phyloP scores from a whole-genome alignment of 208 protist species.

The Naegleria gruberi region DNA sequence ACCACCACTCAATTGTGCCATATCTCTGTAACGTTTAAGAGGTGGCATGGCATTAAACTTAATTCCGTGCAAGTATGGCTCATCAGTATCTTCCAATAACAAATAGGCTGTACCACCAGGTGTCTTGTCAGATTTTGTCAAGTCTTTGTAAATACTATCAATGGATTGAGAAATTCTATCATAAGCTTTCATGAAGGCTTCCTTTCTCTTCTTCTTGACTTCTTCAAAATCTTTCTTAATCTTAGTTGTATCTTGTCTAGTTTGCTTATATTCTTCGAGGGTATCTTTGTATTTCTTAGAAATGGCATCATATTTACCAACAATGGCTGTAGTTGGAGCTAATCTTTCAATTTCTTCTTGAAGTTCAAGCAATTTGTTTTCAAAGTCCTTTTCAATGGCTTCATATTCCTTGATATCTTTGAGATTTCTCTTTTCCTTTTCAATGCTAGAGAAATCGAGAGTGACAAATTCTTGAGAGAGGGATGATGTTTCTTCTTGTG shows the following conservation, averaged over 20 bases:
- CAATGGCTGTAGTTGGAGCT: conserved; percentile 67
- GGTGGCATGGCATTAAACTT: conserved; percentile 93
- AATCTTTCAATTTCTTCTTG: conserved; percentile 60
- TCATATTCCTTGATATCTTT: conserved; percentile 47
- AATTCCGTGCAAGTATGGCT: conserved; percentile 90
- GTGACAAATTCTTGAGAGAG: conserved; percentile 33
- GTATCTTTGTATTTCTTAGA: conserved; percentile 61
- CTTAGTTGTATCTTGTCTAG: conserved; percentile 55
- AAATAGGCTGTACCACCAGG: conserved; percentile 83
- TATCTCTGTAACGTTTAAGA: conserved; percentile 90
- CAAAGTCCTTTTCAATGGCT: conserved; percentile 54
- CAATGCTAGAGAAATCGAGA: conserved; percentile 62
- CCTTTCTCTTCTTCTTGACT: conserved; percentile 70
- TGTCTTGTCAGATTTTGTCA: conserved; percentile 71
- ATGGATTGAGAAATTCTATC: conserved; percentile 75
- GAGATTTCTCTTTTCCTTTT: conserved; percentile 44
- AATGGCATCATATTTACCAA: conserved; percentile 51
- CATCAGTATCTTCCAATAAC: conserved; percentile 81
- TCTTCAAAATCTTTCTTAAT: conserved; percentile 63
- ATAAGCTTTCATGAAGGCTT: conserved; percentile 82
- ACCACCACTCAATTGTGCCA: conserved; percentile 94
- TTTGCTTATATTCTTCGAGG: conserved; percentile 59
- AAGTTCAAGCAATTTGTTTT: conserved; percentile 50
- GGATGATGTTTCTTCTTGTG: not conserved
- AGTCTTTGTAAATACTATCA: conserved; percentile 83